Evolutionary conservation across 2,329 filamentous ascomycete species (phyloP).

Genomic region (Ophiognomonia clavigignenti-juglandacearum): DNA sequence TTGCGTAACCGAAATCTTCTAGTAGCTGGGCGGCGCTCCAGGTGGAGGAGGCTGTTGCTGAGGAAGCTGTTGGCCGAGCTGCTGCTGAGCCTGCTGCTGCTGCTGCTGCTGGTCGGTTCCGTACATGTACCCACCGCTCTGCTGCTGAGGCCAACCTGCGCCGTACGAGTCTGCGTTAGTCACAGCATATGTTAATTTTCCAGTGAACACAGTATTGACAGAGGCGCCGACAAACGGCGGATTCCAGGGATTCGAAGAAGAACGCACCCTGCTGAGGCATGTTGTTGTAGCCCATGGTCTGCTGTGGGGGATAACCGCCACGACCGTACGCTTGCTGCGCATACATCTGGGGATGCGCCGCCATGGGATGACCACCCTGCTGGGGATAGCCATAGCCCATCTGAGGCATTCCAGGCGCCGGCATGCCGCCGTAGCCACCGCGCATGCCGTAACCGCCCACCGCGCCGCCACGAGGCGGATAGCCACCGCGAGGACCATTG

Average conservation of each 20-base stretch:
- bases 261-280: conserved; percentile 32
- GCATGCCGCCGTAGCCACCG: conserved; percentile 30
- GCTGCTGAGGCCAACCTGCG: conserved; percentile 31
- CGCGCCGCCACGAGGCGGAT: conserved; percentile 41
- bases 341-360: conserved; percentile 29
- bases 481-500: conserved; percentile 59
- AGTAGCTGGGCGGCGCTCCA: conserved; percentile 11
- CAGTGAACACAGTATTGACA: background rate
- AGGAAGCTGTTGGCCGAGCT: conserved; percentile 23
- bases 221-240: background rate
- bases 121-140: conserved; percentile 18
- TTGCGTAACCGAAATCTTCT: background rate
- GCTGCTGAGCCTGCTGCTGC: conserved; percentile 31
- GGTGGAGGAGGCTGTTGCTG: conserved; percentile 12
- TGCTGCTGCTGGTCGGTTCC: conserved; percentile 27
- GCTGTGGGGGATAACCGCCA: conserved; percentile 35
- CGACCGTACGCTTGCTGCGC: conserved; percentile 34
- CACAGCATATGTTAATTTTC: background rate
- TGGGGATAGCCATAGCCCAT: conserved; percentile 30
- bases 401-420: conserved; percentile 29
- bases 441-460: conserved; percentile 28
- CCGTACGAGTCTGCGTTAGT: conserved; percentile 9
- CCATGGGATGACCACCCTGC: conserved; percentile 33
- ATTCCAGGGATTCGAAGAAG: background rate
- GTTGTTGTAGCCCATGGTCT: conserved; percentile 34